phyloP scores from a whole-genome alignment of 306 rosid genomes.

The Prosopis cineraria region DNA sequence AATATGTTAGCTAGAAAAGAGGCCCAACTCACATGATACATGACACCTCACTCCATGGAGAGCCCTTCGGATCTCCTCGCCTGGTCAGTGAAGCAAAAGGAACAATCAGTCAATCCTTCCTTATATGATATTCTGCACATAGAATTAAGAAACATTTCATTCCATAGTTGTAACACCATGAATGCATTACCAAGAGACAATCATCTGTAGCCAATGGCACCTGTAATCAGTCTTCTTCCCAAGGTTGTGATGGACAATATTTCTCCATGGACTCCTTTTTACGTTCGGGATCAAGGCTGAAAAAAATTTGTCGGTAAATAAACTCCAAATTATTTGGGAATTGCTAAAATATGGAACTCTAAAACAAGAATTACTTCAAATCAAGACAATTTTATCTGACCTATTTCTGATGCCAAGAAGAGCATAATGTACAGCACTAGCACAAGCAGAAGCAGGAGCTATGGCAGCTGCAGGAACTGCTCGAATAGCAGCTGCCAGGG shows the following conservation, averaged over 20 bases:
- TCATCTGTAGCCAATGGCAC: slow-evolving; percentile 34
- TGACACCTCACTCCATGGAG: slow-evolving; percentile 11
- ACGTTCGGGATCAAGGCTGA: slow-evolving; percentile 95
- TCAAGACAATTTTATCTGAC: slow-evolving; percentile 42
- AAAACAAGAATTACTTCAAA: slow-evolving; percentile 25
- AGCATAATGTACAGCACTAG: slow-evolving; percentile 86
- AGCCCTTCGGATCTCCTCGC: slow-evolving; percentile 34
- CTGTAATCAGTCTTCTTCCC: slow-evolving; percentile 68
- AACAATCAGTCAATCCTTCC: slow-evolving; percentile 22
- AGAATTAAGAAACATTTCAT: slow-evolving; percentile 11
- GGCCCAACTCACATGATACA: slow-evolving; percentile 43
- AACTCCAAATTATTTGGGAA: slow-evolving; percentile 24
- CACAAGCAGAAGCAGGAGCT: slow-evolving; percentile 97
- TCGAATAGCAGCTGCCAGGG: slow-evolving; percentile 85
- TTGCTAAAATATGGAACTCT: slow-evolving; percentile 2
- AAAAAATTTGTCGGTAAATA: slow-evolving; percentile 17
- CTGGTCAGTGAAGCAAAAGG: slow-evolving; percentile 31
- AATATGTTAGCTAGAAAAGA: slow-evolving; percentile 6
- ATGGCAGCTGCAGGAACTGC: slow-evolving; percentile 93
- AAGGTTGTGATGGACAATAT: slow-evolving; percentile 77
- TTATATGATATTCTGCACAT: slow-evolving; percentile 31
- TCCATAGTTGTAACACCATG: slow-evolving; percentile 2
- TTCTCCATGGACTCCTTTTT: slow-evolving; percentile 95
- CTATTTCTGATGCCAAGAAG: slow-evolving; percentile 96
- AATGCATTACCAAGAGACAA: slow-evolving; percentile 21